Evolutionary conservation across 2,329 filamentous ascomycete genomes (phyloP).

Genomic region (Stenocarpella maydis): DNA sequence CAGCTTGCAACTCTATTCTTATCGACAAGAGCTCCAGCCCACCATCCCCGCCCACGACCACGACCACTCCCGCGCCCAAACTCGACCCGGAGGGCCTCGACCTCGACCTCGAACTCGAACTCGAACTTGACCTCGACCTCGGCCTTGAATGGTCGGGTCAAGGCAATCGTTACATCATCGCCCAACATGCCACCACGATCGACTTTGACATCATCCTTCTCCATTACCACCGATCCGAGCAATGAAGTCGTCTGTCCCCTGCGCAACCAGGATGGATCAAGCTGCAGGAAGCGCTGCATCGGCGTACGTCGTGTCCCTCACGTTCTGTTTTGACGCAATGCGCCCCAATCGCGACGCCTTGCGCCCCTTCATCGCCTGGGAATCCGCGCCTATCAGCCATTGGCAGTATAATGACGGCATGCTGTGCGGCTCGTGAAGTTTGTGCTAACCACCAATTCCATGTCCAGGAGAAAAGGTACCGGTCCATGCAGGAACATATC

Average conservation of each 20-base stretch:
- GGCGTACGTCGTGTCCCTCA: slow-evolving; percentile 72
- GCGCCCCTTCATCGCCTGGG: slow-evolving; percentile 28
- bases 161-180: slow-evolving; percentile 11
- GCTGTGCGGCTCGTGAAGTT: neutral
- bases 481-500: slow-evolving; percentile 99
- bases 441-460: slow-evolving; percentile 36
- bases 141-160: slow-evolving; percentile 64
- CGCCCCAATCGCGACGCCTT: slow-evolving; percentile 29
- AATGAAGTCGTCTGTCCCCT: slow-evolving; percentile 98
- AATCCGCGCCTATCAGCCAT: neutral
- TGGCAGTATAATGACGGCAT: neutral
- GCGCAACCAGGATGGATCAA: slow-evolving; percentile 94
- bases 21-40: slow-evolving; percentile 40
- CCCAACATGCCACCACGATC: slow-evolving; percentile 84
- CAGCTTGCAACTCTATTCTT: slow-evolving; percentile 36
- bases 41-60: slow-evolving; percentile 31
- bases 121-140: slow-evolving; percentile 46
- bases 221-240: slow-evolving; percentile 87
- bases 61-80: neutral
- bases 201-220: slow-evolving; percentile 88
- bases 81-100: slow-evolving; percentile 36
- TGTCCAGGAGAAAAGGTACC: slow-evolving; percentile 65
- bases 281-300: slow-evolving; percentile 96
- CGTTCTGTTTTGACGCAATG: slow-evolving; percentile 22
- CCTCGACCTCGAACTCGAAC: slow-evolving; percentile 39